Conservation (phyloP, 1,284 basidiomycete genomes). For the Rhodotorula sp. region DNA sequence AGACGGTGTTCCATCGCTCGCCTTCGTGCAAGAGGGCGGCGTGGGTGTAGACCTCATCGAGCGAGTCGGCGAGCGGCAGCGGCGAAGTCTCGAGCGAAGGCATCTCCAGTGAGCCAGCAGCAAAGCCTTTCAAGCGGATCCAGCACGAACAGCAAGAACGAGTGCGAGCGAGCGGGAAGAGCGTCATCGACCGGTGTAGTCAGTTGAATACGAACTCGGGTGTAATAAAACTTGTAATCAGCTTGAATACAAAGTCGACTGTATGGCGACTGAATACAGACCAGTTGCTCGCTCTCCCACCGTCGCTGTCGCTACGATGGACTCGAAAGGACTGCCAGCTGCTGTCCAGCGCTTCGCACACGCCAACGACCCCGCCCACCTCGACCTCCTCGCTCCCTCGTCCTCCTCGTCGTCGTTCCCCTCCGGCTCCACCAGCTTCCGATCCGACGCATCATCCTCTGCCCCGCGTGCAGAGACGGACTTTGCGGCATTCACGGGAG, state of each 20-base stretch:
- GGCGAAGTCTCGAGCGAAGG: not conserved
- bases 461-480: not conserved
- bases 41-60: constrained; percentile 36
- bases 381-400: constrained; percentile 5
- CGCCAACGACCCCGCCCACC: not conserved
- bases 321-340: constrained; percentile 7
- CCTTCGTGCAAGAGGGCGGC: constrained; percentile 44
- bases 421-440: not conserved
- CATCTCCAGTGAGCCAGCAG: not conserved
- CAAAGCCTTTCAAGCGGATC: not conserved
- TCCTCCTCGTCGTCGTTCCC: not conserved
- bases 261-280: not conserved
- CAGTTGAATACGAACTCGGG: not conserved
- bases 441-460: constrained; percentile 1
- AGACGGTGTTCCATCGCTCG: constrained; percentile 65
- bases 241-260: not conserved
- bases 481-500: constrained; percentile 24
- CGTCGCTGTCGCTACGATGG: not conserved
- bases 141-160: not conserved
- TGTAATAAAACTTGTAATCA: too few species aligned
- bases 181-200: not conserved
- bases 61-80: constrained; percentile 16
- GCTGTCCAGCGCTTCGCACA: constrained; percentile 8
- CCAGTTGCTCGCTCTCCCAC: too few species aligned
- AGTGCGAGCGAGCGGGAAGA: not conserved